Evolutionary conservation across 73 alveolate genomes (phyloP).

Genomic region (Uronychia binucleata): DNA sequence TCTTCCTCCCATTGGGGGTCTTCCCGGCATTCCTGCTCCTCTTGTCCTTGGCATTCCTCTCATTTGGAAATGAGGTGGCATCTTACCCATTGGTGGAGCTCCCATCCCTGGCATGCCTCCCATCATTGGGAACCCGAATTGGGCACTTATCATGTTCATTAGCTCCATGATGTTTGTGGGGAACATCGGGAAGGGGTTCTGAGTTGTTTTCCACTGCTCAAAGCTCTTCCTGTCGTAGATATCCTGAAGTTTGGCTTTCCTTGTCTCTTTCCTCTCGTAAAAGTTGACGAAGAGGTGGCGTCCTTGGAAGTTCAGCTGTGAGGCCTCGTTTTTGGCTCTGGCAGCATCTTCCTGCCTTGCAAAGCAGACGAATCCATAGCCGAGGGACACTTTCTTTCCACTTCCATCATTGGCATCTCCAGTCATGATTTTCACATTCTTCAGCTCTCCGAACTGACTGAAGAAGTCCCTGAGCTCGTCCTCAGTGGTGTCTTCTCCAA

Average conservation of each 20-base stretch:
- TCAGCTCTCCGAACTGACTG: conserved; percentile 40
- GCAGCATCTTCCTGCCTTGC: conserved; percentile 79
- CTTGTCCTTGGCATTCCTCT: neutral
- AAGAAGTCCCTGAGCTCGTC: conserved; percentile 52
- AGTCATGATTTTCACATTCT: conserved; percentile 42
- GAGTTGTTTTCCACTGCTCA: neutral
- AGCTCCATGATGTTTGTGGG: neutral
- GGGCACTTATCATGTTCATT: neutral
- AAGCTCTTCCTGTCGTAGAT: conserved; percentile 52
- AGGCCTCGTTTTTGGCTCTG: conserved; percentile 46
- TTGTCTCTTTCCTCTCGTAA: conserved; percentile 51
- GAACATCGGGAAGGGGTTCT: neutral
- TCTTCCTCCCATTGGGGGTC: neutral
- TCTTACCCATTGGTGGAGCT: neutral
- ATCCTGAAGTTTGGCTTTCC: conserved; percentile 47
- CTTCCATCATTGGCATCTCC: conserved; percentile 9
- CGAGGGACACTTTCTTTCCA: conserved; percentile 64
- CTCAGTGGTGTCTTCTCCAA: conserved; percentile 47
- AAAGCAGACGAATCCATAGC: conserved; percentile 88
- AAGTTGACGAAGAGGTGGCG: conserved; percentile 43
- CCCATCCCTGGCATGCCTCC: conserved; percentile 4
- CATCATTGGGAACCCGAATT: no score
- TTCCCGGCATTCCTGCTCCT: neutral
- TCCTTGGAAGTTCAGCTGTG: conserved; percentile 21
- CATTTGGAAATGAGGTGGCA: neutral